Percentiles rank a stretch among this genome's conserved stretches.
phyloP scores from a whole-genome alignment of 441 rosid genomes.

The Metrosideros polymorpha region DNA sequence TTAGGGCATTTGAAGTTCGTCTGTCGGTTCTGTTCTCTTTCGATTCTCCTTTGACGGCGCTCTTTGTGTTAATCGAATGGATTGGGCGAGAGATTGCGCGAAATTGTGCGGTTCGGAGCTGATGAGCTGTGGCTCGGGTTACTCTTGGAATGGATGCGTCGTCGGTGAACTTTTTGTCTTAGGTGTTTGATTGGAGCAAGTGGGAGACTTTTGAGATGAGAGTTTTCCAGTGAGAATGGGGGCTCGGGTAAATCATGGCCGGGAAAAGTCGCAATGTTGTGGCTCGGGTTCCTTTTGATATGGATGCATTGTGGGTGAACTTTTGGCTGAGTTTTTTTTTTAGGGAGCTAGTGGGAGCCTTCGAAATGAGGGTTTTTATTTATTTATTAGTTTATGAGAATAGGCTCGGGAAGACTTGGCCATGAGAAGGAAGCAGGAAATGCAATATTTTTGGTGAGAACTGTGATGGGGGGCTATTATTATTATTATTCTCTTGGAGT shows the following conservation, averaged over 20 bases:
- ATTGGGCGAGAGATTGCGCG: neutral
- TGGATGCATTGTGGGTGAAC: neutral
- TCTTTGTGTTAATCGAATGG: neutral
- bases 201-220: neutral
- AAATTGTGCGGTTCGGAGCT: neutral
- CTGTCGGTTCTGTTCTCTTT: neutral
- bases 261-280: neutral
- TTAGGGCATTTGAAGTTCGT: neutral
- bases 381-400: neutral
- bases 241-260: neutral
- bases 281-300: neutral
- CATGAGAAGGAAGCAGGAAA: neutral
- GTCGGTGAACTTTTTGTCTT: neutral
- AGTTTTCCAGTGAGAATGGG: neutral
- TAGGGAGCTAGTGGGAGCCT: neutral
- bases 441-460: neutral
- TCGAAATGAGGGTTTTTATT: neutral
- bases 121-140: neutral
- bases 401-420: neutral
- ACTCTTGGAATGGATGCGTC: neutral
- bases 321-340: neutral
- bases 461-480: neutral
- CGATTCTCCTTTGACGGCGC: neutral
- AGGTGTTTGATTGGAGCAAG: neutral
- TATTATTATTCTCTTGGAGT: neutral